Evolutionary conservation across 2,329 filamentous ascomycete genomes (phyloP).

Genomic region (Colletotrichum tamarilloi): DNA sequence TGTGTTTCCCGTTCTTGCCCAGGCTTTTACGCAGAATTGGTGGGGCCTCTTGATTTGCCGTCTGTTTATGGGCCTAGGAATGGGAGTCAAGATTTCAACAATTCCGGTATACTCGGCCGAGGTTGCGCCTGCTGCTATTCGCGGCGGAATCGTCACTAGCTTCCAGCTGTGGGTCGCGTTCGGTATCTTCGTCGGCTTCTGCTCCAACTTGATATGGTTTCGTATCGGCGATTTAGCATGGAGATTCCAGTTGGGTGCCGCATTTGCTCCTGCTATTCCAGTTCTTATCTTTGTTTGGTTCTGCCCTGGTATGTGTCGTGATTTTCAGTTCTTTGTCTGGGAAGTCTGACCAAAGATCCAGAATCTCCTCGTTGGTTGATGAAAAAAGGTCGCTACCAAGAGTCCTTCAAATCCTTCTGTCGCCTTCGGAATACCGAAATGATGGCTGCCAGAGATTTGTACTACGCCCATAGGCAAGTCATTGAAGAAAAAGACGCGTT

Average conservation of each 20-base stretch:
- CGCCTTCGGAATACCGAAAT: conserved; percentile 63
- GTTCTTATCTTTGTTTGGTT: conserved; percentile 66
- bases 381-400: conserved; percentile 70
- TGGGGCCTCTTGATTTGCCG: conserved; percentile 59
- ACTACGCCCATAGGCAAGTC: conserved; percentile 54
- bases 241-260: conserved; percentile 70
- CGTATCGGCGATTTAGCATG: conserved; percentile 64
- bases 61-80: conserved; percentile 72
- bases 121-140: conserved; percentile 73
- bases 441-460: conserved; percentile 70
- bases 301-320: conserved; percentile 55
- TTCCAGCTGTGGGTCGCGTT: conserved; percentile 77
- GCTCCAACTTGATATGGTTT: conserved; percentile 67
- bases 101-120: conserved; percentile 82
- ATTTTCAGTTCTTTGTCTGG: background rate
- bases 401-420: conserved; percentile 68
- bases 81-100: conserved; percentile 73
- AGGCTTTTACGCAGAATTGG: conserved; percentile 64
- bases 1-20: conserved; percentile 65
- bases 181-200: conserved; percentile 62
- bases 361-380: conserved; percentile 73
- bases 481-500: conserved; percentile 52
- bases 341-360: background rate
- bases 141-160: conserved; percentile 82
- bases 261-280: conserved; percentile 68